Evolutionary conservation across 2,329 filamentous ascomycete genomes (phyloP).

Genomic region (Diaporthe vexans): DNA sequence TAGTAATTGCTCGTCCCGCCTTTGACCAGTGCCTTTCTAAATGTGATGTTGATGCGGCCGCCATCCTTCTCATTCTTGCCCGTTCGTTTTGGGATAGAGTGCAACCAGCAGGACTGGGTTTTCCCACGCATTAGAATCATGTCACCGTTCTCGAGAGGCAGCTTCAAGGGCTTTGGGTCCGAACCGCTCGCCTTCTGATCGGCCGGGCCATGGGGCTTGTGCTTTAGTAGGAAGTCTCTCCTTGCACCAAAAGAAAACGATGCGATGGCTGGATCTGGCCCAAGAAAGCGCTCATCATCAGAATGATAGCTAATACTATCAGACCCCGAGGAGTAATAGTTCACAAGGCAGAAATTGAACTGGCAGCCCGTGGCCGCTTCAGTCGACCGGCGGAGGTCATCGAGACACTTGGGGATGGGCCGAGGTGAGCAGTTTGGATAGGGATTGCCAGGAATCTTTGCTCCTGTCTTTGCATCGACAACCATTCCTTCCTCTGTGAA

Average conservation of each 20-base stretch:
- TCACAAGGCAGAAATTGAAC: conserved; percentile 86
- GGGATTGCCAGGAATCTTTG: conserved; percentile 64
- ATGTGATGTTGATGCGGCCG: conserved; percentile 83
- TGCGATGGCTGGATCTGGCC: conserved; percentile 77
- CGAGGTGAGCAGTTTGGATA: conserved; percentile 71
- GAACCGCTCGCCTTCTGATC: conserved; percentile 43
- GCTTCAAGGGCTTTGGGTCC: conserved; percentile 61
- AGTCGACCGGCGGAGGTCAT: conserved; percentile 72
- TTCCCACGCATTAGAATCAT: conserved; percentile 83
- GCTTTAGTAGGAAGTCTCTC: conserved; percentile 84
- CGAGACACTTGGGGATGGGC: conserved; percentile 79
- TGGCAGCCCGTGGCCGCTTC: conserved; percentile 75
- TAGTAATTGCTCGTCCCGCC: conserved; percentile 87
- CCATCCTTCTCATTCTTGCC: conserved; percentile 74
- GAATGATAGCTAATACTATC: conserved; percentile 86
- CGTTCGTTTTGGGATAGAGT: conserved; percentile 82
- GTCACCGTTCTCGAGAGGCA: conserved; percentile 75
- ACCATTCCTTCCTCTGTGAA: conserved; percentile 63
- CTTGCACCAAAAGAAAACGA: conserved; percentile 80
- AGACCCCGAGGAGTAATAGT: conserved; percentile 83
- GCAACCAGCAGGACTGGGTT: conserved; percentile 84
- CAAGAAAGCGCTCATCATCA: conserved; percentile 85
- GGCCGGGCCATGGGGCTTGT: conserved; percentile 70
- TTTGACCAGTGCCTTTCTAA: conserved; percentile 77
- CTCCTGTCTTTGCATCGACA: conserved; percentile 59